These are phyloP conservation scores for Cryptococcus sp. DNA, from an alignment of 1,284 basidiomycete species.

Conservation along the genomic window DNA sequence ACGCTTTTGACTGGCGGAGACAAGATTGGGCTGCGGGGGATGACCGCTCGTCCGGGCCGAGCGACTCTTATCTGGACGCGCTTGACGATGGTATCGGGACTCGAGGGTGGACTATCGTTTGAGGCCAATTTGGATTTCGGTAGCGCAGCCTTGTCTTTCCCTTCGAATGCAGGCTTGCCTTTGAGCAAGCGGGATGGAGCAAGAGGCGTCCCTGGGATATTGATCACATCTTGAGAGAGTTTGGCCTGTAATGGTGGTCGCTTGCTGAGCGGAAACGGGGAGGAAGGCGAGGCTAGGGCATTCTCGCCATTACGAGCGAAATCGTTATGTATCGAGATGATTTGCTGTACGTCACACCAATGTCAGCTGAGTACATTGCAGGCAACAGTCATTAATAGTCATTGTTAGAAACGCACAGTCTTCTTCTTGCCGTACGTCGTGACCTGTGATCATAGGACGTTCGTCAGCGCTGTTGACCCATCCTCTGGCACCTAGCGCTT, in stretches of 20 bases:
- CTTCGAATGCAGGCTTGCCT: not conserved
- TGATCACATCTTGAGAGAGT: conserved; percentile 19
- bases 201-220: conserved; percentile 10
- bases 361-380: not conserved
- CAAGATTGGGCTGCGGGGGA: conserved; percentile 13
- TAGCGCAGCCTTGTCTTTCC: not conserved
- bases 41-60: conserved; percentile 13
- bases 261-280: conserved; percentile 9
- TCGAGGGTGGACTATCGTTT: conserved; percentile 2
- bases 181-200: not conserved
- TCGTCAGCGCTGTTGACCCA: conserved; percentile 2
- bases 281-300: conserved; percentile 5
- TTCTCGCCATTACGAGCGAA: conserved; percentile 13
- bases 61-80: conserved; percentile 2
- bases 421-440: conserved; percentile 49
- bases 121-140: not conserved
- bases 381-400: not conserved
- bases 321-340: conserved; percentile 43
- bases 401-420: conserved; percentile 29
- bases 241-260: conserved; percentile 32
- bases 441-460: conserved; percentile 27
- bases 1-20: not conserved
- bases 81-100: conserved; percentile 11
- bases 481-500: not conserved
- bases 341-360: conserved; percentile 21